Conservation (phyloP, 345 rosid species). For the Eucalyptus virginea region DNA sequence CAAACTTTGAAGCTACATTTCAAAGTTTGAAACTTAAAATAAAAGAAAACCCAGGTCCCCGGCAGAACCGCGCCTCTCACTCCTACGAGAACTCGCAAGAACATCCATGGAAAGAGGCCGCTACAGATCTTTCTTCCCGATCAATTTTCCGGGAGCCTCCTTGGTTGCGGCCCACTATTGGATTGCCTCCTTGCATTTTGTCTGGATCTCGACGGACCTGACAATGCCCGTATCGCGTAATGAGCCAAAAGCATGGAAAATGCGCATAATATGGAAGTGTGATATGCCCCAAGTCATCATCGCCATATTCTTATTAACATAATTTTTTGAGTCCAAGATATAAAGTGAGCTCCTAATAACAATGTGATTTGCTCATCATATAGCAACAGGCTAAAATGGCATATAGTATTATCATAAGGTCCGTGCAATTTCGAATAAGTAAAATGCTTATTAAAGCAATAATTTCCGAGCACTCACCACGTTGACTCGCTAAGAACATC, state of each 20-base stretch:
- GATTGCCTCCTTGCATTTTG: not conserved
- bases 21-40: not conserved
- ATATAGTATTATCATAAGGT: not conserved
- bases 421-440: not conserved
- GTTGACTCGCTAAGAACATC: not conserved
- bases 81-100: not conserved
- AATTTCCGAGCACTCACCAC: not conserved
- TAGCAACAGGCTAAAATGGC: not conserved
- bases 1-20: not conserved
- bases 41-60: not conserved
- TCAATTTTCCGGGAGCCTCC: not conserved
- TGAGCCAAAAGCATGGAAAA: not conserved
- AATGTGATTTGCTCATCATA: not conserved
- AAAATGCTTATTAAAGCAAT: not conserved
- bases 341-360: not conserved
- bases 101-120: not conserved
- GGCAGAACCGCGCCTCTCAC: not conserved
- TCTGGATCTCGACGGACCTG: not conserved
- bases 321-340: not conserved
- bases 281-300: not conserved
- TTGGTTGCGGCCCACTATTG: not conserved
- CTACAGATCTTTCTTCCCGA: not conserved
- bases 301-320: not conserved
- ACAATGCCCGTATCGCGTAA: not conserved
- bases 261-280: not conserved